phyloP scores from a whole-genome alignment of 345 rosid genomes.

The Rhodamnia rubescens region DNA sequence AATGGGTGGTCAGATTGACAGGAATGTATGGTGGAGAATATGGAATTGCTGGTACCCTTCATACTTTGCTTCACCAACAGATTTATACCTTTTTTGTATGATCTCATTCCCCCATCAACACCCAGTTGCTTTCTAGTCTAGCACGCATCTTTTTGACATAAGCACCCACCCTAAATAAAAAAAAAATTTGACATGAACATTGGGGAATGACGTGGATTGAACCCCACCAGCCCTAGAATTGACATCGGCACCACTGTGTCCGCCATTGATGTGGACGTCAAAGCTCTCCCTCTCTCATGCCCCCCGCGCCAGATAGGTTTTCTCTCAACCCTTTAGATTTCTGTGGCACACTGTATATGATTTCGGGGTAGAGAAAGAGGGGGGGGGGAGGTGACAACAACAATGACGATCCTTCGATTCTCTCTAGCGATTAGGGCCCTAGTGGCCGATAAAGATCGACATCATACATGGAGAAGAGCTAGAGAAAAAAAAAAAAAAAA shows the following conservation, averaged over 20 bases:
- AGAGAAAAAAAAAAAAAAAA: not conserved
- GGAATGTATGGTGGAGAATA: not conserved
- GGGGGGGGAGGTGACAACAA: too few species aligned
- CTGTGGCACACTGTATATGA: too few species aligned
- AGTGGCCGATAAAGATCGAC: not conserved
- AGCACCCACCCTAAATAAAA: not conserved
- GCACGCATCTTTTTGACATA: not conserved
- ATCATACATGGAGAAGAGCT: not conserved
- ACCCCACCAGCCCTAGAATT: not conserved
- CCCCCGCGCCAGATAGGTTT: too few species aligned
- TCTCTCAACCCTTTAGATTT: too few species aligned
- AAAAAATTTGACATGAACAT: not conserved
- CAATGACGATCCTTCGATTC: too few species aligned
- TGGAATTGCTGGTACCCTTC: not conserved
- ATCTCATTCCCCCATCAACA: not conserved
- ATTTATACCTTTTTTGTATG: not conserved
- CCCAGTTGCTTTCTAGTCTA: not conserved
- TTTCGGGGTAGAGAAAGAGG: too few species aligned
- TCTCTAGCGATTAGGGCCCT: too few species aligned
- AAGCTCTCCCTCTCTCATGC: too few species aligned
- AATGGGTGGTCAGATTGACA: not conserved
- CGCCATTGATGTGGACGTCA: too few species aligned
- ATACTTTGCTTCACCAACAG: not conserved
- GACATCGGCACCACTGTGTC: not conserved
- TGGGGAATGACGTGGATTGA: not conserved